These are phyloP conservation scores for Escallonia herrerae DNA, from an alignment of 129 eudicot genomes.

Conservation along the genomic window DNA sequence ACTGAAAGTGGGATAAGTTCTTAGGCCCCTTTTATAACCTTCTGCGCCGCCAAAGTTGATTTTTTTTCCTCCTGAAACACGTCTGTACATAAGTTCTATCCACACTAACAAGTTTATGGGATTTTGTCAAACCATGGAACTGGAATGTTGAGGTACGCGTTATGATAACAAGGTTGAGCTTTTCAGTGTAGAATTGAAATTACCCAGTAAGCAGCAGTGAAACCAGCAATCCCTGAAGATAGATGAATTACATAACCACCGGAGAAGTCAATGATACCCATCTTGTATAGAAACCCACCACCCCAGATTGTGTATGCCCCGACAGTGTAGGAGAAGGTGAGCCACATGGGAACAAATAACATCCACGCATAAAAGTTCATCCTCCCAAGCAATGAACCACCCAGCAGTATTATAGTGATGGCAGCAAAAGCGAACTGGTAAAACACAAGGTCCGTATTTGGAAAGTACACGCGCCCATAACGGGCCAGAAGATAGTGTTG, in stretches of 20 bases:
- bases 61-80: too few species aligned
- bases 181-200: background rate
- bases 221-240: conserved; percentile 80
- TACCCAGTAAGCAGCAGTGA: conserved; percentile 87
- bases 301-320: conserved; percentile 74
- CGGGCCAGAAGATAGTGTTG: conserved; percentile 22
- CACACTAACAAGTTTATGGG: too few species aligned
- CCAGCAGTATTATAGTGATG: conserved; percentile 57
- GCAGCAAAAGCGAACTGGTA: conserved; percentile 75
- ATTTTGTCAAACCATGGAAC: too few species aligned
- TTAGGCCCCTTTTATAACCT: too few species aligned
- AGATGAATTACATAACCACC: conserved; percentile 81
- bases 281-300: conserved; percentile 30
- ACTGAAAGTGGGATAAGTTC: too few species aligned
- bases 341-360: conserved; percentile 66
- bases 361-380: conserved; percentile 82
- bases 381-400: conserved; percentile 64
- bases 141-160: too few species aligned
- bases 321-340: conserved; percentile 60
- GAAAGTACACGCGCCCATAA: conserved; percentile 15
- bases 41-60: too few species aligned
- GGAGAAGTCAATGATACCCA: conserved; percentile 49
- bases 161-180: too few species aligned
- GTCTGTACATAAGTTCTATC: too few species aligned
- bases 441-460: conserved; percentile 54